These are phyloP conservation scores for Hebeloma cylindrosporum DNA, from an alignment of 768 basidiomycete genomes.

Conservation along the genomic window DNA sequence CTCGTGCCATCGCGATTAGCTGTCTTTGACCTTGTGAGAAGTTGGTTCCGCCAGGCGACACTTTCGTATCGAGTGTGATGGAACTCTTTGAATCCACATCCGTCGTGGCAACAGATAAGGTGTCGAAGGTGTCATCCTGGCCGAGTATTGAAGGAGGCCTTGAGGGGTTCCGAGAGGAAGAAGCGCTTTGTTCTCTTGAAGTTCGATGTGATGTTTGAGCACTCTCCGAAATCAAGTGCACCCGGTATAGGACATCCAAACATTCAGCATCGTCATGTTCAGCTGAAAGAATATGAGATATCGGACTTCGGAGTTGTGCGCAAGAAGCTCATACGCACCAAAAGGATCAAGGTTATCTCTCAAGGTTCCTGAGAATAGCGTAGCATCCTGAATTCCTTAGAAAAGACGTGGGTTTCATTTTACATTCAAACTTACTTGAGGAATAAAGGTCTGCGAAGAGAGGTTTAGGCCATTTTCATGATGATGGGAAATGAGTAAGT, in stretches of 20 bases:
- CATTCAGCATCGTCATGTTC: slow-evolving; percentile 83
- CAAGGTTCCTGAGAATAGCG: slow-evolving; percentile 78
- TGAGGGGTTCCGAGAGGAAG: slow-evolving; percentile 48
- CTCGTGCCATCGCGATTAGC: slow-evolving; percentile 83
- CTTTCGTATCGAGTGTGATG: slow-evolving; percentile 72
- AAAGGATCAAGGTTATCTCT: slow-evolving; percentile 78
- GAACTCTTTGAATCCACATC: slow-evolving; percentile 57
- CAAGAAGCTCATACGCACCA: slow-evolving; percentile 32
- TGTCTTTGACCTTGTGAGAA: slow-evolving; percentile 94
- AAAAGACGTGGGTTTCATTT: neutral
- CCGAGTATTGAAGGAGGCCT: slow-evolving; percentile 43
- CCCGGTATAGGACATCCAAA: slow-evolving; percentile 76
- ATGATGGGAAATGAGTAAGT: slow-evolving; percentile 1
- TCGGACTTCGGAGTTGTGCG: neutral
- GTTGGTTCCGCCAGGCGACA: slow-evolving; percentile 85
- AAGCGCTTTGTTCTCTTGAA: slow-evolving; percentile 36
- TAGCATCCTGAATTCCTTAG: slow-evolving; percentile 50
- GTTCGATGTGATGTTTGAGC: slow-evolving; percentile 47
- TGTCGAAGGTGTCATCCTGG: slow-evolving; percentile 30
- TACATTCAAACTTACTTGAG: slow-evolving; percentile 42
- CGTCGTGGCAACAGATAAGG: slow-evolving; percentile 45
- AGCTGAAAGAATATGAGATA: slow-evolving; percentile 30
- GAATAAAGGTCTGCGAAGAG: slow-evolving; percentile 68
- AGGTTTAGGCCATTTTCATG: neutral
- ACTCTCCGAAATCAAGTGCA: slow-evolving; percentile 68